Conservation (phyloP, 345 rosid genomes). For the Hibiscus tridactylites region DNA sequence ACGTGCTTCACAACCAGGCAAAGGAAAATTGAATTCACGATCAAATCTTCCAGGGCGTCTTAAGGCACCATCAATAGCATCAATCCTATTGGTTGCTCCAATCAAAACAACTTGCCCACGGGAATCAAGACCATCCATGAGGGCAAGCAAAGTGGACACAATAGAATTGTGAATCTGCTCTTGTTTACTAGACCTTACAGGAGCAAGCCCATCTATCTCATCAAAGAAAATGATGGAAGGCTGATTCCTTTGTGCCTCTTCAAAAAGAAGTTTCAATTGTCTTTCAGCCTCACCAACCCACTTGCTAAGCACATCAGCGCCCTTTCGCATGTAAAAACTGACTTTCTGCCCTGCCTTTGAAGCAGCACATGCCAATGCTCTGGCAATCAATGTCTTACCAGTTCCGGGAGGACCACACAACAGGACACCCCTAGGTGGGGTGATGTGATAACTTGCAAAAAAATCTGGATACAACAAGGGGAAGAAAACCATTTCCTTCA, state of each 20-base stretch:
- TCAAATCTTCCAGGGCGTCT: conserved; percentile 99
- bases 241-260: conserved; percentile 97
- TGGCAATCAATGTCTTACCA: conserved; percentile 95
- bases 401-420: conserved; percentile 99
- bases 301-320: conserved; percentile 99
- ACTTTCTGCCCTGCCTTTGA: conserved; percentile 99
- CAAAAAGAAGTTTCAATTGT: conserved; percentile 91
- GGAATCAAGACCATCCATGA: conserved; percentile 99
- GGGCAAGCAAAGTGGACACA: conserved; percentile 94
- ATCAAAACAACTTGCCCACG: conserved; percentile 99
- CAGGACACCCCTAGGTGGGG: conserved; percentile 96
- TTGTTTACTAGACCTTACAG: conserved; percentile 98
- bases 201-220: conserved; percentile 99
- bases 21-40: conserved; percentile 94
- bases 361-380: conserved; percentile 99
- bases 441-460: conserved; percentile 89
- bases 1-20: conserved; percentile 98
- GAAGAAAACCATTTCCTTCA: conserved; percentile 99
- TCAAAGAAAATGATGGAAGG: conserved; percentile 98
- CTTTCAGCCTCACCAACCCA: conserved; percentile 99
- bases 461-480: conserved; percentile 98
- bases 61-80: conserved; percentile 98
- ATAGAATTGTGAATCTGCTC: conserved; percentile 99
- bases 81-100: conserved; percentile 99
- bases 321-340: conserved; percentile 99